These are phyloP conservation scores for Cephaloascus fragrans DNA, from an alignment of 805 yeast genomes.

Conservation along the genomic window DNA sequence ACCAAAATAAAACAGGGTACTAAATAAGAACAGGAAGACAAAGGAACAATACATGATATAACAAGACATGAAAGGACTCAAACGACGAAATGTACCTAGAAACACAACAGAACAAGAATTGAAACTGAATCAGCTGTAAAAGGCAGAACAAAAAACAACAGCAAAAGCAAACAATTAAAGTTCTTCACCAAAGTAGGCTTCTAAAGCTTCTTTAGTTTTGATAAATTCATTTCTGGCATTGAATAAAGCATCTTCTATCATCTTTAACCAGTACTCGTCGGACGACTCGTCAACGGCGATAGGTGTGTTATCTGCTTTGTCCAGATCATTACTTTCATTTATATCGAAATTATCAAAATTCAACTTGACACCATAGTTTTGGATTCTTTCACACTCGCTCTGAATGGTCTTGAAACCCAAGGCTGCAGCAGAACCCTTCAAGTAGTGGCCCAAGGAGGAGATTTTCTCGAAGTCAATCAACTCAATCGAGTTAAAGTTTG, in stretches of 20 bases:
- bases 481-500: slow-evolving; percentile 14
- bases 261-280: background rate
- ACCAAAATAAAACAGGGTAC: too few relatives aligned
- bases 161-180: slow-evolving; percentile 6
- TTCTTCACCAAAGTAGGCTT: slow-evolving; percentile 38
- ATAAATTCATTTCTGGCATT: slow-evolving; percentile 42
- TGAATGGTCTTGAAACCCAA: slow-evolving; percentile 78
- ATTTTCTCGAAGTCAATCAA: slow-evolving; percentile 44
- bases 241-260: slow-evolving; percentile 33
- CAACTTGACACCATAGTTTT: slow-evolving; percentile 65
- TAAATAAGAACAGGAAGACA: too few relatives aligned
- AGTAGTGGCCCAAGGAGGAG: slow-evolving; percentile 78
- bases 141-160: background rate
- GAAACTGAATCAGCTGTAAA: background rate
- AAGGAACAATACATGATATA: too few relatives aligned
- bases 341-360: slow-evolving; percentile 24
- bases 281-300: background rate
- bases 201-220: slow-evolving; percentile 38
- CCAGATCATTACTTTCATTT: background rate
- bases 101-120: background rate
- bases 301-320: background rate
- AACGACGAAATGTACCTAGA: background rate
- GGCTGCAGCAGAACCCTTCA: slow-evolving; percentile 94
- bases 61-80: too few relatives aligned
- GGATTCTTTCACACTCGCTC: slow-evolving; percentile 86